Evolutionary conservation across 2,329 filamentous ascomycete genomes (phyloP), one percentile per base, ranked within the genome.

Genomic region (Graphilbum sp.): DNA sequence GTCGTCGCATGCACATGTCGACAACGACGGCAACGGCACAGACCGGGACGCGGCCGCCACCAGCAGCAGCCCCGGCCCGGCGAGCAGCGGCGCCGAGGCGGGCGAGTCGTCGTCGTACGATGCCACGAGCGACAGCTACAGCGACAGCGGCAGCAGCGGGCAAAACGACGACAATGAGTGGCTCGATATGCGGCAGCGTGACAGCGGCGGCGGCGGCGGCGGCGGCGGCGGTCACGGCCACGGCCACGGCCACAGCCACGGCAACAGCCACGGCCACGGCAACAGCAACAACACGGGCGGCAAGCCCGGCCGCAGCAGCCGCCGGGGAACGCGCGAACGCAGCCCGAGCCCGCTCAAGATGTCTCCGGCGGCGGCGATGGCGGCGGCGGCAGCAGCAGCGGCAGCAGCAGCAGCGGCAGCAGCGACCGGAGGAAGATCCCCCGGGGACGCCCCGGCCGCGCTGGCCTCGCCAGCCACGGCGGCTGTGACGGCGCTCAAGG

Each of bases 401-500:
- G 38, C 36, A 40, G n/a, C 47, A 36, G 36, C 49, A 36, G 42
- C 49, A 43, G n/a, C 43, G 38, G 29, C 47, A 37, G 32, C 45
- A 23, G 41, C 45, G 40, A 40, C 45, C 36, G 49, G 23, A 25
- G 23, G 23, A n/a, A n/a, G n/a, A n/a, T n/a, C n/a, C 23, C 7
- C 51, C 27, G 27, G 9, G 4, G 55, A 58, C 15, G 50, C 48
- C 17, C 54, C 58, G 10, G 52, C 50, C 15, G 52, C 53, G 2
- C 58, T 65, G 30, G 64, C 66, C 16, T 71, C 74, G 2, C 72
- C 75, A 3, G 64, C 69, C 4, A 66, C 67, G 4, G 70, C 74
- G 5, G 70, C 79, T 34, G 70, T 84, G 50, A 65, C 74, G 35
- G 79, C 78, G 13, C 70, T 84, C 58, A 75, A 78, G 49, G 79